A percentile compares a stretch with the other conserved stretches of the same genome.
Conservation (phyloP, 225 moss, liverwort and hornwort species). For the Pseudisothecium myosuroides region DNA sequence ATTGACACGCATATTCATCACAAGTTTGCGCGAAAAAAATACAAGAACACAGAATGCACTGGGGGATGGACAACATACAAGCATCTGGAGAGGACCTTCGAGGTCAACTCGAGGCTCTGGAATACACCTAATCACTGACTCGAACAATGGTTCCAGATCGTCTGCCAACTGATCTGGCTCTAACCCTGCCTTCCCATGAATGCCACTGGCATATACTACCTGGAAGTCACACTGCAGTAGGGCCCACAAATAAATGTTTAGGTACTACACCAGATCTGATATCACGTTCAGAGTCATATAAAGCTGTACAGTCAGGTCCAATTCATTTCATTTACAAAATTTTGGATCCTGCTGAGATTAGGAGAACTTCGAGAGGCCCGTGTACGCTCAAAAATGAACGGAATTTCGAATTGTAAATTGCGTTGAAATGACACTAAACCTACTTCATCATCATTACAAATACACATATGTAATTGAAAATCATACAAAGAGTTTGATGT, state of each 20-base stretch:
- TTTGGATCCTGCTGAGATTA: too few species aligned
- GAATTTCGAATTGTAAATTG: too few species aligned
- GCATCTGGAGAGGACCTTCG: slow-evolving; percentile 85
- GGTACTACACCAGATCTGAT: neutral
- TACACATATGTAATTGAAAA: too few species aligned
- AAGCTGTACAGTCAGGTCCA: neutral
- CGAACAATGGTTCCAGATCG: slow-evolving; percentile 85
- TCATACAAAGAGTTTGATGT: too few species aligned
- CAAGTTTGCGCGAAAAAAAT: neutral
- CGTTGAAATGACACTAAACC: too few species aligned
- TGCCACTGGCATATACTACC: slow-evolving; percentile 89
- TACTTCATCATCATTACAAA: too few species aligned
- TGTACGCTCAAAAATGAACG: too few species aligned
- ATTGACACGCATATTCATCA: neutral
- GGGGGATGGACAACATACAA: slow-evolving; percentile 24
- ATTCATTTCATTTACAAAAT: too few species aligned
- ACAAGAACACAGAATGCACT: neutral
- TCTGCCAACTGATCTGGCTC: slow-evolving; percentile 66
- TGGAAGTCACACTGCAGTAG: slow-evolving; percentile 85
- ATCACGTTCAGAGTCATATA: neutral
- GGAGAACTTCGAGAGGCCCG: too few species aligned
- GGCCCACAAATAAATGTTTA: neutral
- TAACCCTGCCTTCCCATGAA: slow-evolving; percentile 83
- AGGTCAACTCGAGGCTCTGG: slow-evolving; percentile 76
- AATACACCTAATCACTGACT: slow-evolving; percentile 66